Conservation (phyloP, 257 asterid genomes). For the Nicotiana noctiflora region DNA sequence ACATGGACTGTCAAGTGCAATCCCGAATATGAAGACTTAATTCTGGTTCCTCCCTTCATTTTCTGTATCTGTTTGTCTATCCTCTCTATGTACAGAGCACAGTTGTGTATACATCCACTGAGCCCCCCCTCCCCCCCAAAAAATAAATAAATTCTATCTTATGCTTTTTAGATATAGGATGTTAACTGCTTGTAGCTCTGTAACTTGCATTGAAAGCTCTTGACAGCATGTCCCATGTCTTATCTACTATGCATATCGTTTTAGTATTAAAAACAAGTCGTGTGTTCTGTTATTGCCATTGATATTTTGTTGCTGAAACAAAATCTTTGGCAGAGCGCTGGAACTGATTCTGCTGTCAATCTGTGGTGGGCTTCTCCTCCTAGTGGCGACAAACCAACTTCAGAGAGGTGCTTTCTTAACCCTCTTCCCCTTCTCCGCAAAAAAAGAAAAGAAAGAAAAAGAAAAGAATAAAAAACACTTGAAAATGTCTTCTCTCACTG, state of each 20-base stretch:
- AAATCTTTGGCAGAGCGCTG: conserved; percentile 74
- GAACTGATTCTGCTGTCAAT: conserved; percentile 94
- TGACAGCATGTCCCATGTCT: background rate
- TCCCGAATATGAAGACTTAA: conserved; percentile 81
- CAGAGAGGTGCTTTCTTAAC: conserved; percentile 43
- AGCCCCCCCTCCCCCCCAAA: background rate
- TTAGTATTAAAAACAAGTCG: conserved; percentile 8
- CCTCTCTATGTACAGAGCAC: background rate
- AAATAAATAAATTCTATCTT: background rate
- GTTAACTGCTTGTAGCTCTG: background rate
- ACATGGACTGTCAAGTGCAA: conserved; percentile 92
- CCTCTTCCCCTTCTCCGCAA: background rate
- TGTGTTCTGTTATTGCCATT: conserved; percentile 15
- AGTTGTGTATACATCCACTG: background rate
- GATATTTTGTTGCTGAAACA: conserved; percentile 24
- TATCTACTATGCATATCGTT: conserved; percentile 9
- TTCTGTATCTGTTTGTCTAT: conserved; percentile 14
- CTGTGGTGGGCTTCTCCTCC: conserved; percentile 65
- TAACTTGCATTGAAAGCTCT: background rate
- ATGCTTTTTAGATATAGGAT: background rate
- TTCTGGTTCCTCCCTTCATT: conserved; percentile 61
- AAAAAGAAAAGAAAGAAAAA: background rate
- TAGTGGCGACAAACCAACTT: conserved; percentile 28
- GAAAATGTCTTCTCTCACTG: background rate
- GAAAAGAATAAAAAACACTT: background rate